Evolutionary conservation across 2,329 filamentous ascomycete genomes (phyloP), one percentile per base, ranked within the genome.

Genomic region (Metarhizium album): DNA sequence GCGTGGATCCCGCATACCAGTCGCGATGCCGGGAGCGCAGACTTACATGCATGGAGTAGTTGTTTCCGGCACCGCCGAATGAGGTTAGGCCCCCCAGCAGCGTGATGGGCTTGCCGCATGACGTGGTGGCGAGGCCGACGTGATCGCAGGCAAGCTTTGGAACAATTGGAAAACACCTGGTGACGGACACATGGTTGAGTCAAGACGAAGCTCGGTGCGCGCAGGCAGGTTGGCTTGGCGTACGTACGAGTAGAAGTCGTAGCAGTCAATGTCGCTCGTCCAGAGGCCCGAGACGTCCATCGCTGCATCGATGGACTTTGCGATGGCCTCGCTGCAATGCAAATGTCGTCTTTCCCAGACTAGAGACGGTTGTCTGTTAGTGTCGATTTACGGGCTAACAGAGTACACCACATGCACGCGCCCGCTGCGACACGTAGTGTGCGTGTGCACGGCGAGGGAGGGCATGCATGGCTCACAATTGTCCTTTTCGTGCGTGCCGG

Each of bases 1-100:
- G 27, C 27, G 27, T 9, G 27, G 27, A 29, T n/a, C n/a, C n/a
- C n/a, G n/a, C n/a, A n/a, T n/a, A n/a, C n/a, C n/a, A n/a, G n/a
- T n/a, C 2, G 0, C 13, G 68, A 20, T 42, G 76, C 69, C 69
- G 7, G 29, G 4, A 5, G 0, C 0, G 11, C 20, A 6, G 35
- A 64, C 67, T 59, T 63, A 76, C 80, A 66, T 86, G 82, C 74
- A 85, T 80, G 0, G 79, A 83, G 53, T 86, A 86, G 50, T 86
- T 86, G 55, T 86, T 86, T 0, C 83, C 83, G 5, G 83, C 83
- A 0, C 83, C 83, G 0, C 83, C 83, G 52, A 86, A 86, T 1
- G 76, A 83, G 4, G 83, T 86, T 49, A 87, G 59, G 0, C 83
- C 83, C 0, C 83, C 83, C 0, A 86, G 69, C 0, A 86, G 63